These are phyloP conservation scores for Aureobasidium sp. DNA, from an alignment of 2,329 filamentous ascomycete genomes.

Conservation along the genomic window DNA sequence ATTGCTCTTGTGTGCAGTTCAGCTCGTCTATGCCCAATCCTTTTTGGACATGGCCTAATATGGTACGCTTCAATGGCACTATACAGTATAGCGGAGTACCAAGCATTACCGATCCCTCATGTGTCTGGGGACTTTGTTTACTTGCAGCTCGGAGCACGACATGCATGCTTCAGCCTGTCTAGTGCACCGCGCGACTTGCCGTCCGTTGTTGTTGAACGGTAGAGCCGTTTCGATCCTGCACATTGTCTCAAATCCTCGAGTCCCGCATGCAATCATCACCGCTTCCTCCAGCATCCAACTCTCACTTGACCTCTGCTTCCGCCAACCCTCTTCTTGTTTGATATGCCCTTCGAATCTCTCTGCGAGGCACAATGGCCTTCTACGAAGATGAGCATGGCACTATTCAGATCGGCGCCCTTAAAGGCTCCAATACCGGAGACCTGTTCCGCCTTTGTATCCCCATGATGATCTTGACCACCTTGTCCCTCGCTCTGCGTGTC, in stretches of 20 bases:
- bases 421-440: background rate
- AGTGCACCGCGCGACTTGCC: background rate
- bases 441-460: background rate
- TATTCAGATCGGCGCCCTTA: background rate
- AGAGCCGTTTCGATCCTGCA: background rate
- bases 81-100: background rate
- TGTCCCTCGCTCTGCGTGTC: slow-evolving; percentile 9
- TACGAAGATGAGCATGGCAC: background rate
- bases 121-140: background rate
- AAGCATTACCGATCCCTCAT: background rate
- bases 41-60: background rate
- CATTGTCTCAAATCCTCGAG: background rate
- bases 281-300: background rate
- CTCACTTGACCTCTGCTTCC: background rate
- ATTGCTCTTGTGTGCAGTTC: background rate
- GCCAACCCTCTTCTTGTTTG: background rate
- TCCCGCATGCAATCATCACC: background rate
- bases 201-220: background rate
- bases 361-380: background rate
- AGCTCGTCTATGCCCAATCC: background rate
- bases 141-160: background rate
- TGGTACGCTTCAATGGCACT: background rate
- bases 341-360: background rate
- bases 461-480: slow-evolving; percentile 1
- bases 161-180: background rate